Evolutionary conservation across 2,329 filamentous ascomycete species (phyloP), one percentile per base, ranked within the genome.

Genomic region (Zymoseptoria tritici): DNA sequence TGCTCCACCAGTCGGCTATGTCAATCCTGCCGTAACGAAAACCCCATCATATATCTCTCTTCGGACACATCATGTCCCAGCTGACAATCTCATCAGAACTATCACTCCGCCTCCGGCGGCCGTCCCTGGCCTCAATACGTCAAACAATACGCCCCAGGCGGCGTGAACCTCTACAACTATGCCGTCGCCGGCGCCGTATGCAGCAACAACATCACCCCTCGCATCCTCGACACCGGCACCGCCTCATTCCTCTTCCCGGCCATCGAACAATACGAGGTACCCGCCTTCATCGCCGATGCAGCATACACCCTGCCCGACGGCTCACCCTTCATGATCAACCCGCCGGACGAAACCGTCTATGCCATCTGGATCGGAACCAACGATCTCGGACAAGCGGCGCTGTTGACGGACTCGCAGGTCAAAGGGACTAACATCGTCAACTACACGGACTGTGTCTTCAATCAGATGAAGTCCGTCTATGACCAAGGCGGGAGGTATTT

Each of bases 301-400:
- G 49, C 74, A 65, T 64, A 72, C 36, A 54, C 70, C 49, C 59
- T 63, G 13, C 61, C 71, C 1, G 74, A 76, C 57, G 76, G 75
- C 57, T 75, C 70, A 1, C 72, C 73, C 5, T 74, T 76, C 68
- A 72, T 82, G 59, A 69, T 72, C 36, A 75, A 77, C 52, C 79
- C 77, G 2, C 66, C 80, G 1, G 74, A 82, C 29, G 84, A 85
- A 63, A 90, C 88, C 0, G 84, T 90, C 2, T 92, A 91, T 68
- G 80, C 84, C 1, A 81, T 92, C 55, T 92, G 87, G 87, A 91
- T 92, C 67, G 89, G 89, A 2, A 91, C 88, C 22, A 93, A 93
- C 70, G 89, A 94, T 68, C 77, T 93, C 9, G 88, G 89, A 21
- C 79, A 78, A 59, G 74, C 79, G 56, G 86, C 81, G 8, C 87